Evolutionary conservation across 768 basidiomycete species (phyloP), one percentile per base, ranked within the genome.

Genomic region (Mycena haematopus): DNA sequence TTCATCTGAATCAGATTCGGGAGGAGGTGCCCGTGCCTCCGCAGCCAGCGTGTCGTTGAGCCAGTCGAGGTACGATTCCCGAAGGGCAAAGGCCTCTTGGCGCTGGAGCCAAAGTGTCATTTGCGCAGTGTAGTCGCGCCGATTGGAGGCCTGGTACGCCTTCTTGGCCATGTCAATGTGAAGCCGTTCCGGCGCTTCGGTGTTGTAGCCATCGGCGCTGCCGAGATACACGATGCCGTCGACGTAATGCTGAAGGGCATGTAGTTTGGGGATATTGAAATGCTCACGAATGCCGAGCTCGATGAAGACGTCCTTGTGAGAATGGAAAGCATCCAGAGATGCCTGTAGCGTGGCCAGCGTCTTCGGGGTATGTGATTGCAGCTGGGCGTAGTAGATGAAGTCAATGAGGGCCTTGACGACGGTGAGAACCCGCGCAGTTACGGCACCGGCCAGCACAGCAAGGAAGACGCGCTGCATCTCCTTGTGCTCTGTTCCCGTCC

Each of bases 71-170:
- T 69, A 78, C 1, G 63, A 27, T 6, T 58, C 15, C 6, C 63
- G 68, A 3, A 63, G 56, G 15, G 52, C 25, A 31, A 78, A 65
- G 1, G 74, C 71, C 40, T 79, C 78, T 29, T 72, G 72, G 6
- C 69, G 62, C 25, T 71, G 63, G 2, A 80, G 68, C 72, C 73
- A 77, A 3, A 50, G 21, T 0, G 72, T 68, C 79, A 80, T 80
- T 47, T 78, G 78, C 33, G 68, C 53, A 8, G 61, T 50, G 51
- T 71, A 71, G 36, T 73, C 64, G 2, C 64, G 55, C 46, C 66
- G 66, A 40, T 72, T 75, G 17, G 65, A 69, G 2, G 68, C 63
- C 31, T 57, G 29, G 31, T 58, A 58, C 4, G 56, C 56, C 22
- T 8, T 38, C 25, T 58, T 58, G 14, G 56, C 46, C 15, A 69